A percentile compares a stretch with the other conserved stretches of the same genome.
phyloP scores from a whole-genome alignment of 2,329 filamentous ascomycete species.

The Lachnellula hyalina region DNA sequence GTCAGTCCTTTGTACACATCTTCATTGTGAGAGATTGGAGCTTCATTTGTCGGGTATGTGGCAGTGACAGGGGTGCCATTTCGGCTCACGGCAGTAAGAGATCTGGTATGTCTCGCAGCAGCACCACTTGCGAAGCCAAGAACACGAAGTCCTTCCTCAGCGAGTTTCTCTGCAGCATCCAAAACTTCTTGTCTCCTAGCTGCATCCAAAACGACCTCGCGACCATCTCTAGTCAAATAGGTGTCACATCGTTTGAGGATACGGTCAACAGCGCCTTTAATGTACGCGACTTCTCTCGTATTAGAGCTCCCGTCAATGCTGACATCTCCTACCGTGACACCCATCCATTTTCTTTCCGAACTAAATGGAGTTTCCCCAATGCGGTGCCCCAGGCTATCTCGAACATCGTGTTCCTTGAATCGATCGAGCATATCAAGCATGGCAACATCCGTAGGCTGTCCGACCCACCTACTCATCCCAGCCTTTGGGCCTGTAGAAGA shows the following conservation, averaged over 20 bases:
- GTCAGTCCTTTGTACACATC: conserved; percentile 77
- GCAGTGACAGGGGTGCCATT: conserved; percentile 46
- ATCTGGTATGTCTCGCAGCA: conserved; percentile 46
- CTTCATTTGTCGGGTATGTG: conserved; percentile 10
- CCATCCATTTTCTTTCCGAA: conserved; percentile 99
- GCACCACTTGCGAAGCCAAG: conserved; percentile 88
- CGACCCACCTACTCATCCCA: conserved; percentile 78
- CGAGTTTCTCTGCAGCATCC: conserved; percentile 79
- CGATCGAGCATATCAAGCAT: conserved; percentile 88
- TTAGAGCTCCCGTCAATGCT: conserved; percentile 28
- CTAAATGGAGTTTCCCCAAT: conserved; percentile 89
- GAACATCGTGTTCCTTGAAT: conserved; percentile 86
- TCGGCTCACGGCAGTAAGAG: conserved; percentile 33
- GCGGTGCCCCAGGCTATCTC: conserved; percentile 77
- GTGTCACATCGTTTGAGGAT: conserved; percentile 84
- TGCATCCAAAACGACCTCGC: conserved; percentile 80
- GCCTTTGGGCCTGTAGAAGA: conserved; percentile 64
- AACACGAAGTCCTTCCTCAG: conserved; percentile 81
- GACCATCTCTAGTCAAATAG: conserved; percentile 79
- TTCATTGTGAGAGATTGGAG: conserved; percentile 46
- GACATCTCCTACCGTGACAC: conserved; percentile 67
- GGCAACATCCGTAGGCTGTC: conserved; percentile 96
- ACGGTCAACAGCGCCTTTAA: conserved; percentile 90
- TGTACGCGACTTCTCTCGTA: conserved; percentile 74
- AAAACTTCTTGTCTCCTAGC: conserved; percentile 67